Conservation (phyloP, 768 basidiomycete species). For the Boletus subparvulus region DNA sequence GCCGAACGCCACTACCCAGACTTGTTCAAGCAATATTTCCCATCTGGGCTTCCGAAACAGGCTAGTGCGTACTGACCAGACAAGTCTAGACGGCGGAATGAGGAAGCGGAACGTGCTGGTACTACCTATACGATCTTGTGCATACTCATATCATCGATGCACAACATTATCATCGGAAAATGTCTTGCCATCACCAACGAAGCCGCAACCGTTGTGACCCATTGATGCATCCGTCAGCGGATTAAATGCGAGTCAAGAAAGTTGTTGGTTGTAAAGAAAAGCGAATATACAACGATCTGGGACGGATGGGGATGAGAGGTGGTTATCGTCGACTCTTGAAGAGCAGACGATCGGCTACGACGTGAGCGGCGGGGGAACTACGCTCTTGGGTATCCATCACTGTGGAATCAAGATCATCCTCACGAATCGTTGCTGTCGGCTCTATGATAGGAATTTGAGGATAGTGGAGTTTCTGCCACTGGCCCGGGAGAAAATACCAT, state of each 20-base stretch:
- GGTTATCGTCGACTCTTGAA: conserved; percentile 5
- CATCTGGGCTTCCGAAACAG: conserved; percentile 53
- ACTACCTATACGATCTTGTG: too few relatives aligned
- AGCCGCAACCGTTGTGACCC: too few relatives aligned
- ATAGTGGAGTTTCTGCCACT: too few relatives aligned
- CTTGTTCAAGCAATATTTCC: conserved; percentile 69
- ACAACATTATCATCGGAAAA: too few relatives aligned
- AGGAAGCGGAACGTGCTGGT: too few relatives aligned
- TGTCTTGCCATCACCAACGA: too few relatives aligned
- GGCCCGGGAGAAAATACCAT: too few relatives aligned
- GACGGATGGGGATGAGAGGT: neutral
- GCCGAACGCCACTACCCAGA: conserved; percentile 74
- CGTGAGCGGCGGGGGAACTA: conserved; percentile 13
- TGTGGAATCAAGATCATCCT: conserved; percentile 16
- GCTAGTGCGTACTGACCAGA: conserved; percentile 45
- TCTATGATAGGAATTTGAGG: conserved; percentile 26
- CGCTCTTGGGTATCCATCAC: conserved; percentile 24
- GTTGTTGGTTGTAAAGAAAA: conserved; percentile 8
- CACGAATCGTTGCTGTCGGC: conserved; percentile 18
- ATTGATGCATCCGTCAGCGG: neutral
- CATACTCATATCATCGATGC: too few relatives aligned
- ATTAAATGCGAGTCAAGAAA: conserved; percentile 34
- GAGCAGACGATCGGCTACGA: conserved; percentile 9
- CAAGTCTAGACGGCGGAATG: too few relatives aligned
- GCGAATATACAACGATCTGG: conserved; percentile 29